phyloP scores from a whole-genome alignment of 2,329 filamentous ascomycete genomes.

The Neospermospora avenae region DNA sequence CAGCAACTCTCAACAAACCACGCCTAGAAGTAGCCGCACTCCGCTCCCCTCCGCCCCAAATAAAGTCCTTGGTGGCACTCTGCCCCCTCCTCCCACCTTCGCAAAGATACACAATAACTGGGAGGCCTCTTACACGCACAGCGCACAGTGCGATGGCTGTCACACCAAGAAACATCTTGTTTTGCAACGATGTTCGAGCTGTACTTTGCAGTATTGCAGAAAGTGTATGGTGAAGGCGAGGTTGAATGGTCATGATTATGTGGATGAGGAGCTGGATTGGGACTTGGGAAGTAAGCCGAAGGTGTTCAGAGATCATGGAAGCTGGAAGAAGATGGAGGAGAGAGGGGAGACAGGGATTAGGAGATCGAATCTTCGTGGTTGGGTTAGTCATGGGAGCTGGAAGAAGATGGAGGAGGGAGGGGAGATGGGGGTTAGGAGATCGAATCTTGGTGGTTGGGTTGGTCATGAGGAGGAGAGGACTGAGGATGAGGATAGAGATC shows the following conservation, averaged over 20 bases:
- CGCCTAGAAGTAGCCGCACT: too few species aligned
- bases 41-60: neutral
- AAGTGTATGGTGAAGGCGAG: neutral
- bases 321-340: neutral
- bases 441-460: neutral
- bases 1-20: neutral
- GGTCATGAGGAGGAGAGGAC: too few species aligned
- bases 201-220: neutral
- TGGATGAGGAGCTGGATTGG: neutral
- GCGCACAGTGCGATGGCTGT: neutral
- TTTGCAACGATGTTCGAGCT: neutral
- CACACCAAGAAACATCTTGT: neutral
- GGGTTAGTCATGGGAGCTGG: neutral
- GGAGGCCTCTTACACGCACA: neutral
- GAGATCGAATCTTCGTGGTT: neutral
- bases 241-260: neutral
- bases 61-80: neutral
- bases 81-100: neutral
- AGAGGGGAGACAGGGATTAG: neutral
- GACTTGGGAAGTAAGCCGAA: neutral
- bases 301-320: neutral
- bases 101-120: neutral
- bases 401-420: neutral
- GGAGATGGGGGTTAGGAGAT: neutral
- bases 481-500: neutral